phyloP scores from a whole-genome alignment of 495 filamentous ascomycete species.

The Xylaria curta region DNA sequence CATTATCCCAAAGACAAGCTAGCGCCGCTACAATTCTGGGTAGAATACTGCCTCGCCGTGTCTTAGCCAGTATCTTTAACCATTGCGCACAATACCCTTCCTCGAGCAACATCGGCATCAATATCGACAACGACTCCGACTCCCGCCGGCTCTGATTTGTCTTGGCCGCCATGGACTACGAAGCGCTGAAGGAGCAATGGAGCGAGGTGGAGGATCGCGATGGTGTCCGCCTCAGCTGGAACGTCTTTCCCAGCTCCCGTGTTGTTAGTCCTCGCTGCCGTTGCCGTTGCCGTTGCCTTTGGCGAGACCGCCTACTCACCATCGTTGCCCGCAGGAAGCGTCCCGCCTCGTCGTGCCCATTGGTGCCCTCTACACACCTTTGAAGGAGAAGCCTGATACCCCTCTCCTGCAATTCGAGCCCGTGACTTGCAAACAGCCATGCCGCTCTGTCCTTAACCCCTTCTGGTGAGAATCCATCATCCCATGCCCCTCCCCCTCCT shows the following conservation, averaged over 20 bases:
- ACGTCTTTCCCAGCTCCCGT: conserved; percentile 97
- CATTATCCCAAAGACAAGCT: background rate
- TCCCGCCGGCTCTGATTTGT: background rate
- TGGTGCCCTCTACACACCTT: conserved; percentile 92
- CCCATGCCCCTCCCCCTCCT: conserved; percentile 9
- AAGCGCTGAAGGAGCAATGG: conserved; percentile 92
- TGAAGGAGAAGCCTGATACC: conserved; percentile 93
- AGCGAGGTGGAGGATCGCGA: conserved; percentile 95
- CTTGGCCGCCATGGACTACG: conserved; percentile 56
- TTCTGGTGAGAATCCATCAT: conserved; percentile 71
- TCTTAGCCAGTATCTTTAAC: background rate
- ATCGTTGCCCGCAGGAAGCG: conserved; percentile 72
- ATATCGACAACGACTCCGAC: background rate
- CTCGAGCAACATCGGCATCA: conserved; percentile 13
- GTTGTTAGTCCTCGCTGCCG: conserved; percentile 67
- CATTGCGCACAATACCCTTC: background rate
- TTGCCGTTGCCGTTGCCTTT: conserved; percentile 30
- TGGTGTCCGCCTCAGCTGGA: conserved; percentile 97
- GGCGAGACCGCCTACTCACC: conserved; percentile 28
- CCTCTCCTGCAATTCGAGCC: conserved; percentile 95
- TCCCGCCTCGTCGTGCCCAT: conserved; percentile 96
- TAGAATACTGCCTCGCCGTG: background rate
- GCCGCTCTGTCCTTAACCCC: conserved; percentile 94
- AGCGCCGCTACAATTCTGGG: background rate
- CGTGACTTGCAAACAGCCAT: conserved; percentile 95